phyloP scores from a whole-genome alignment of 306 rosid genomes.

The Calophaca sinica region DNA sequence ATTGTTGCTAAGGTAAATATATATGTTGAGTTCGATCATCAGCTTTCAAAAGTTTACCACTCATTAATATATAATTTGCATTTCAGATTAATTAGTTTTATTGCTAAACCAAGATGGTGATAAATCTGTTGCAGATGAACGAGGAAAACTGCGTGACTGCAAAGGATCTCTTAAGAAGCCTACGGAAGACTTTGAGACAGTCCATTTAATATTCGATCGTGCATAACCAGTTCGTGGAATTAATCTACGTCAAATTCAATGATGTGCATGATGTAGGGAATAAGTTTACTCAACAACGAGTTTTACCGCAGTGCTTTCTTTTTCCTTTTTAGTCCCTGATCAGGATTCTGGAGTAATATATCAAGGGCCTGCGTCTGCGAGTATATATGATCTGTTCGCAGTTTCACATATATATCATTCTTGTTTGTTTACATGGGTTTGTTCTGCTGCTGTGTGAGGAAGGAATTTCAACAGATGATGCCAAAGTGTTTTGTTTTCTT shows the following conservation, averaged over 20 bases:
- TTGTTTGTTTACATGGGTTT: slow-evolving; percentile 29
- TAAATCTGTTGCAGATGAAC: slow-evolving; percentile 63
- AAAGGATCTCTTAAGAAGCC: slow-evolving; percentile 59
- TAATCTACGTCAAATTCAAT: neutral
- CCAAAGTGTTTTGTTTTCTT: slow-evolving; percentile 31
- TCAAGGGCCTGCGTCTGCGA: slow-evolving; percentile 34
- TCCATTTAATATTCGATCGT: slow-evolving; percentile 10
- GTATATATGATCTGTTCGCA: neutral
- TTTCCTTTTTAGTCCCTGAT: slow-evolving; percentile 31
- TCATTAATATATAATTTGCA: neutral
- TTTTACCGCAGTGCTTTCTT: slow-evolving; percentile 38
- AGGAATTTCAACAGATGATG: slow-evolving; percentile 35
- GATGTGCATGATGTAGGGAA: slow-evolving; percentile 26
- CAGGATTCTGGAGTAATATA: slow-evolving; percentile 36
- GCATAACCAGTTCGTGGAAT: slow-evolving; percentile 10
- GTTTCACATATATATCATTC: neutral
- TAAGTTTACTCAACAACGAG: slow-evolving; percentile 21
- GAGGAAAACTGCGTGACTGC: slow-evolving; percentile 57
- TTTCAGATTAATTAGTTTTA: neutral
- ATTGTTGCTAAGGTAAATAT: slow-evolving; percentile 70
- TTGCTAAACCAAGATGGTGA: neutral
- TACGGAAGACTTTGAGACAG: slow-evolving; percentile 57
- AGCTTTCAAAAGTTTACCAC: neutral
- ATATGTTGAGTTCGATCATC: neutral
- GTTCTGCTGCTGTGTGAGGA: slow-evolving; percentile 42